phyloP scores from a whole-genome alignment of 495 filamentous ascomycete species.

The Pseudevernia furfuracea region DNA sequence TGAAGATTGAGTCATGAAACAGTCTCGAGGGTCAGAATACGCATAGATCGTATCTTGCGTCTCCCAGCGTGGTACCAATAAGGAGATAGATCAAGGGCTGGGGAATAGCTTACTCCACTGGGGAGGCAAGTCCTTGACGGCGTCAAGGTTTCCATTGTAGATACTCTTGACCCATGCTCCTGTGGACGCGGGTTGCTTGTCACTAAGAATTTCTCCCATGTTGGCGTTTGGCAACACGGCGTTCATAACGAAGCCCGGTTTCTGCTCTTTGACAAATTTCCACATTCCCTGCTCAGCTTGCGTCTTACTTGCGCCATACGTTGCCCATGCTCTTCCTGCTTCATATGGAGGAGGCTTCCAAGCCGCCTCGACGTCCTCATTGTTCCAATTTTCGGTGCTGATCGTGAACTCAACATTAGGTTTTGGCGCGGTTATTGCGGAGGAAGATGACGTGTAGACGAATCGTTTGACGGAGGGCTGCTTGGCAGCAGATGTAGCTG shows the following conservation, averaged over 20 bases:
- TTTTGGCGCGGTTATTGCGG: constrained; percentile 25
- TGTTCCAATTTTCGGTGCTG: constrained; percentile 42
- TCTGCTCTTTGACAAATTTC: constrained; percentile 44
- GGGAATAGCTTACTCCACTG: constrained; percentile 3
- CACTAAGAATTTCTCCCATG: constrained; percentile 32
- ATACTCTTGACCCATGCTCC: constrained; percentile 27
- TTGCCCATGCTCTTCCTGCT: constrained; percentile 26
- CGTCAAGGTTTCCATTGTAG: constrained; percentile 27
- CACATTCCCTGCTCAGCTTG: constrained; percentile 46
- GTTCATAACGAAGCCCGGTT: constrained; percentile 44
- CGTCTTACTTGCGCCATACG: constrained; percentile 50
- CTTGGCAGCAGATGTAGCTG: constrained; percentile 40
- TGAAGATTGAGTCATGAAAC: not conserved
- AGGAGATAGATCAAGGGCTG: not conserved
- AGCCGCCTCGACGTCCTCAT: constrained; percentile 35
- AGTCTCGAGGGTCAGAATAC: not conserved
- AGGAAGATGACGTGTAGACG: constrained; percentile 47
- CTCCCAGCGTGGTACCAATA: not conserved
- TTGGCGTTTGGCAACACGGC: constrained; percentile 41
- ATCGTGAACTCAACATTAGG: constrained; percentile 30
- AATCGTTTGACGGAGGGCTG: constrained; percentile 41
- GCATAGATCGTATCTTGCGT: not conserved
- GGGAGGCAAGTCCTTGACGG: constrained; percentile 22
- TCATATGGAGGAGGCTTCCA: constrained; percentile 37
- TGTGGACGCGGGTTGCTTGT: constrained; percentile 26